These are phyloP conservation scores for Phytophthora melonis DNA, from an alignment of 352 stramenopile species.

Conservation along the genomic window DNA sequence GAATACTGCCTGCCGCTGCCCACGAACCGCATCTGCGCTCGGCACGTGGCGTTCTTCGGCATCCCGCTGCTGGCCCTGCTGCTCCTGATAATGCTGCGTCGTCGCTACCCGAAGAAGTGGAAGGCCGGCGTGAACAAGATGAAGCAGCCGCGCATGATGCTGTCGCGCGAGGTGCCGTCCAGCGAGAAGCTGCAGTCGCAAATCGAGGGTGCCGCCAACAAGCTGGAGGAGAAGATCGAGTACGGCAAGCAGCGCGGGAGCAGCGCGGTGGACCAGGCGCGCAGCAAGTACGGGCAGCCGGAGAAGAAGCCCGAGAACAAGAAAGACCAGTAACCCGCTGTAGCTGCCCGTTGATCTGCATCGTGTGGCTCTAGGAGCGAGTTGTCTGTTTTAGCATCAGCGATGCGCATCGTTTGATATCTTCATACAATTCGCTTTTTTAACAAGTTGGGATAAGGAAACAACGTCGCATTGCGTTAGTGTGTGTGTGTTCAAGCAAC, in stretches of 20 bases:
- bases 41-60: slow-evolving; percentile 51
- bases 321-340: slow-evolving; percentile 46
- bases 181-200: slow-evolving; percentile 48
- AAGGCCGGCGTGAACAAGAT: slow-evolving; percentile 63
- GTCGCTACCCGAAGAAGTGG: slow-evolving; percentile 77
- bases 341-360: slow-evolving; percentile 1
- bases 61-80: slow-evolving; percentile 54
- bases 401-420: slow-evolving; percentile 13
- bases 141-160: slow-evolving; percentile 47
- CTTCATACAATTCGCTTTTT: slow-evolving; percentile 26
- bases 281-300: slow-evolving; percentile 21
- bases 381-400: neutral
- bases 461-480: slow-evolving; percentile 17
- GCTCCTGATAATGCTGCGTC: slow-evolving; percentile 52
- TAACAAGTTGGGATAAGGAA: slow-evolving; percentile 25
- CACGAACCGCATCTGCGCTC: slow-evolving; percentile 49
- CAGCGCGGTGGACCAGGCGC: slow-evolving; percentile 46
- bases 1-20: slow-evolving; percentile 68
- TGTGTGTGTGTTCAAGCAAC: slow-evolving; percentile 39
- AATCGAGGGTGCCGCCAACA: slow-evolving; percentile 18
- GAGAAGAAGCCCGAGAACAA: slow-evolving; percentile 36
- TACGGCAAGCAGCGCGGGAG: slow-evolving; percentile 51
- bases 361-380: neutral
- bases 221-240: slow-evolving; percentile 39
- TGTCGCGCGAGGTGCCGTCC: slow-evolving; percentile 52